Conservation (phyloP, 805 yeast genomes). For the Candida montana region DNA sequence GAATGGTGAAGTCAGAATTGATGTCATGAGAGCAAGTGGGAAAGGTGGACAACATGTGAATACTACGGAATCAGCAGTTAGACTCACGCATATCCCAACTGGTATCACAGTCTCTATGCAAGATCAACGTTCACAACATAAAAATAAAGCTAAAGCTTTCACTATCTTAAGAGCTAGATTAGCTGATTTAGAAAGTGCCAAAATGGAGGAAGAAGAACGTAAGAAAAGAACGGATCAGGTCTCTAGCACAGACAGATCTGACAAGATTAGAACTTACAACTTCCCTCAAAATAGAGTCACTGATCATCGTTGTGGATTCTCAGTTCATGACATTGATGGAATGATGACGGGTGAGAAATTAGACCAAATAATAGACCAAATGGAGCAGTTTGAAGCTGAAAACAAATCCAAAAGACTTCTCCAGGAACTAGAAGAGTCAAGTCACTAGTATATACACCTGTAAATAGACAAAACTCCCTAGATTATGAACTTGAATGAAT, state of each 20-base stretch:
- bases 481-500: too few relatives aligned
- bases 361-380: slow-evolving; percentile 50
- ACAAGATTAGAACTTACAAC: slow-evolving; percentile 90
- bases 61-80: slow-evolving; percentile 94
- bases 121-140: slow-evolving; percentile 92
- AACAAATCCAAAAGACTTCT: slow-evolving; percentile 32
- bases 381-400: slow-evolving; percentile 42
- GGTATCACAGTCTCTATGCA: slow-evolving; percentile 88
- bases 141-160: slow-evolving; percentile 89
- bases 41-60: slow-evolving; percentile 98
- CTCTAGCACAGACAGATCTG: slow-evolving; percentile 82
- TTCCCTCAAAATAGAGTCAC: slow-evolving; percentile 90
- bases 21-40: slow-evolving; percentile 96
- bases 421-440: slow-evolving; percentile 11
- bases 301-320: slow-evolving; percentile 84
- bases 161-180: slow-evolving; percentile 74
- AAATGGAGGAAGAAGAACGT: slow-evolving; percentile 59
- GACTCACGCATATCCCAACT: slow-evolving; percentile 87
- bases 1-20: slow-evolving; percentile 85
- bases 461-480: slow-evolving; percentile 1
- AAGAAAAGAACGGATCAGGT: slow-evolving; percentile 77
- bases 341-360: slow-evolving; percentile 56
- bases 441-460: background rate
- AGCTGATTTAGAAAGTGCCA: slow-evolving; percentile 72
- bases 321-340: slow-evolving; percentile 70